Evolutionary conservation across 179 eudicot genomes (phyloP).

Genomic region (Beta macrorhiza): DNA sequence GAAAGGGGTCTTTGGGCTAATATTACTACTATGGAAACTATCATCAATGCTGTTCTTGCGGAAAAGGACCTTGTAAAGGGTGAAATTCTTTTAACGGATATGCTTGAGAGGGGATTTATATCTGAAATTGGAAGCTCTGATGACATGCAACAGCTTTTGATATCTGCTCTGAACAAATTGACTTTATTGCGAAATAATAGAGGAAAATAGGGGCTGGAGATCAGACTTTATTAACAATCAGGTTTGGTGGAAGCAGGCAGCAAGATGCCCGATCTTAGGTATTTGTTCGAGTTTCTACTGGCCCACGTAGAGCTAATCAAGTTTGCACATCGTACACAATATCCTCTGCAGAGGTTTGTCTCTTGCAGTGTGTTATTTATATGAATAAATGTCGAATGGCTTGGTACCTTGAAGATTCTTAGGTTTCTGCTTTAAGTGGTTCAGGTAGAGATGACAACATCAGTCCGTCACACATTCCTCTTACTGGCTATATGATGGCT

Average conservation of each 20-base stretch:
- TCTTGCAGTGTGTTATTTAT: neutral
- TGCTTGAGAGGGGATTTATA: slow-evolving; percentile 64
- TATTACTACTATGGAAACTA: slow-evolving; percentile 52
- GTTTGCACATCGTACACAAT: neutral
- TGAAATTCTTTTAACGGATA: slow-evolving; percentile 53
- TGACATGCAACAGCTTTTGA: slow-evolving; percentile 38
- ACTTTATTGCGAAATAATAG: slow-evolving; percentile 39
- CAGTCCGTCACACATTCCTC: neutral
- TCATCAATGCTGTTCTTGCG: slow-evolving; percentile 41
- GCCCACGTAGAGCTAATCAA: neutral
- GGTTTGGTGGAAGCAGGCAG: slow-evolving; percentile 4
- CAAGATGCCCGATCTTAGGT: neutral
- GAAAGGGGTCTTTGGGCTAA: slow-evolving; percentile 57
- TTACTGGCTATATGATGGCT: neutral
- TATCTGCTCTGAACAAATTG: slow-evolving; percentile 48
- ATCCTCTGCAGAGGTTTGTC: too few species aligned
- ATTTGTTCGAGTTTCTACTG: neutral
- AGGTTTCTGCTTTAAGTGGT: neutral
- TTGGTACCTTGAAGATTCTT: neutral
- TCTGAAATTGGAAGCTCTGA: slow-evolving; percentile 31
- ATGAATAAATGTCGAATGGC: neutral
- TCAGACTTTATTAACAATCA: neutral
- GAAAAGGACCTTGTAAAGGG: slow-evolving; percentile 41
- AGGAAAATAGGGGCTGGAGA: slow-evolving; percentile 14
- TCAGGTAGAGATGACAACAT: neutral